A percentile compares a stretch with the other conserved stretches of the same genome.
Conservation (phyloP, 2,329 filamentous ascomycete genomes). For the Cladosporium sp. region DNA sequence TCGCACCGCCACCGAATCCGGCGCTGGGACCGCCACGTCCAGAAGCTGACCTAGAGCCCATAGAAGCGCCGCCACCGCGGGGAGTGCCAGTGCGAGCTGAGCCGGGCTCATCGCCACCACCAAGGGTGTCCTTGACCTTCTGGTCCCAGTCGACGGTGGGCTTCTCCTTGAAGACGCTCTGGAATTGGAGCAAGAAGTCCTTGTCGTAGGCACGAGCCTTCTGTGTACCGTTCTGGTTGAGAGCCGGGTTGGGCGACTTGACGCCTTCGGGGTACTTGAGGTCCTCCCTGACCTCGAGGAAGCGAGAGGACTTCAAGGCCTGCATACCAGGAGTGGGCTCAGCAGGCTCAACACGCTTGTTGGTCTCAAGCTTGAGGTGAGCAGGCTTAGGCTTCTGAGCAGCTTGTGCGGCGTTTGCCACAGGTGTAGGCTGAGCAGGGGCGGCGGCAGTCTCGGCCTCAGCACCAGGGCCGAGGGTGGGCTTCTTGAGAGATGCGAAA, state of each 20-base stretch:
- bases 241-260: conserved; percentile 83
- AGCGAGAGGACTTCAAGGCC: conserved; percentile 86
- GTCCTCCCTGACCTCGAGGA: conserved; percentile 72
- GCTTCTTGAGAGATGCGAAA: conserved; percentile 52
- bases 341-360: conserved; percentile 81
- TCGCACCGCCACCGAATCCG: conserved; percentile 49
- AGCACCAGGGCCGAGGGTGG: conserved; percentile 49
- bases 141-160: conserved; percentile 90
- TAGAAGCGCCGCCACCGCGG: conserved; percentile 49
- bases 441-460: conserved; percentile 40
- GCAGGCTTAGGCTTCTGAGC: conserved; percentile 77
- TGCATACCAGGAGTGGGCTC: conserved; percentile 94
- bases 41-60: conserved; percentile 53
- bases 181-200: conserved; percentile 93
- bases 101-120: conserved; percentile 63
- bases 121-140: conserved; percentile 81
- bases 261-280: conserved; percentile 82
- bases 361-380: conserved; percentile 84
- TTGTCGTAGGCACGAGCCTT: conserved; percentile 93
- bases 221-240: conserved; percentile 77
- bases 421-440: conserved; percentile 39
- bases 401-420: conserved; percentile 40
- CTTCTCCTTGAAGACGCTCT: conserved; percentile 94
- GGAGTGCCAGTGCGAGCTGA: conserved; percentile 65
- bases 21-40: conserved; percentile 40